Base-by-base conservation (phyloP, 768 basidiomycete genomes). In the Gymnopilus dilepis region DNA sequence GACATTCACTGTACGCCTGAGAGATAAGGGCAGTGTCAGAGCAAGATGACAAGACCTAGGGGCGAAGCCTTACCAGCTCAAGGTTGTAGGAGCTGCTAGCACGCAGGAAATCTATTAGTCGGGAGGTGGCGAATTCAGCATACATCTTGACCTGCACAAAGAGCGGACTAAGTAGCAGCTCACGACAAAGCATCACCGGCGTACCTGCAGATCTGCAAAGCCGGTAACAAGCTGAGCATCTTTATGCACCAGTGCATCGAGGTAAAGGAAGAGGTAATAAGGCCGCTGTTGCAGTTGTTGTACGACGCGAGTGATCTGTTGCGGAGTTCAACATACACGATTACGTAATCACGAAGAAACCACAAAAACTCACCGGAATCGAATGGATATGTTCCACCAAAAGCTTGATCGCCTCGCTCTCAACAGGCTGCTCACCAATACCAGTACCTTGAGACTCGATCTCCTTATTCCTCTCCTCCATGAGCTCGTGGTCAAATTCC, bases 371-470 rank as follows among this genome's bases (percentile, higher is more conserved):
- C 59, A 95, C 97, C 4, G 96, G 95, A 70, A 99, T 98, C 13
- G 97, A 97, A 71, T 99, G 93, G 0, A 92, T 92, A 69, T 99
- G 94, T 65, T 98, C 89, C 15, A 98, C 95, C 26, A 99, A 82
- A 57, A 99, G 70, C 31, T 84, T 84, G 61, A 99, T 94, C 0
- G 95, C 95, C 37, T 89, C 85, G 34, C 94, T 92, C 59, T 87
- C 77, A 6, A 75, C 76, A 30, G 78, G 74, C 72, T 73, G 22
- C 50, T 59, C 0, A 79, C 82, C 6, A 78, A 59, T 73, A 72
- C 22, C 26, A 11, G 17, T 17, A 37, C 22, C 37, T 22, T 50
- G 17, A 1, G 24, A 22, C 28, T 31, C 47, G 4, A 50, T 26
- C 28, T 50, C 47, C 58, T 74, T 73, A 64, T 79, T 79, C 22